A percentile compares a stretch with the other conserved stretches of the same genome.
phyloP scores from a whole-genome alignment of 345 rosid species.

The Gossypium anomalum region DNA sequence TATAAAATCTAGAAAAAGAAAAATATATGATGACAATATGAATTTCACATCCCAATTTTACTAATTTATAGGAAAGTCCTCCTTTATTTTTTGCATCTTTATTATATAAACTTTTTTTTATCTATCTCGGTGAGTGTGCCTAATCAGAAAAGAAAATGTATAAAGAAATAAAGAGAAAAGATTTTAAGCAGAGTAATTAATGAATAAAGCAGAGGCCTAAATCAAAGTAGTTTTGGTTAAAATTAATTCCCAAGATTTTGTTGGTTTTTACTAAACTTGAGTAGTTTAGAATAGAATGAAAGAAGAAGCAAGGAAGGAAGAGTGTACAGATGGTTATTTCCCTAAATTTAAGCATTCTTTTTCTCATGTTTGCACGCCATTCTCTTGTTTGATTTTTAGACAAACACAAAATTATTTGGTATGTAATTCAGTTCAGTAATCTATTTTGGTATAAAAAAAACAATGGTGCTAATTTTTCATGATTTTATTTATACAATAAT shows the following conservation, averaged over 20 bases:
- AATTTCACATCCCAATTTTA: too few species aligned
- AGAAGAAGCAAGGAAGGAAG: neutral
- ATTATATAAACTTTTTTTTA: neutral
- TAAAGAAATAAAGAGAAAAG: neutral
- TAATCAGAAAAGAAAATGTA: neutral
- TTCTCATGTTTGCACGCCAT: too few species aligned
- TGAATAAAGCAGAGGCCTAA: neutral
- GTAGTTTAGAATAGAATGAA: neutral
- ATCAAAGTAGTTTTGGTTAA: neutral
- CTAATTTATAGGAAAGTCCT: too few species aligned
- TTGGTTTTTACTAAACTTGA: neutral
- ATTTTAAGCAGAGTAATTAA: neutral
- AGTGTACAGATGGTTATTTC: neutral
- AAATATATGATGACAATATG: too few species aligned
- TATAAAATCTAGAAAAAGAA: too few species aligned
- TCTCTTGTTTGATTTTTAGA: too few species aligned
- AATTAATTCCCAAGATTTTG: neutral
- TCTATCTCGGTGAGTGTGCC: neutral
- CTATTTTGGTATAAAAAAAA: too few species aligned
- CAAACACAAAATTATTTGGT: too few species aligned
- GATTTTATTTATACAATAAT: too few species aligned
- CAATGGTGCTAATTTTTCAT: too few species aligned
- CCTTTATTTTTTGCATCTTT: too few species aligned
- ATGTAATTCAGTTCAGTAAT: too few species aligned
- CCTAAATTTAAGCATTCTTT: neutral